Conservation (phyloP, 495 filamentous ascomycete species). For the Neurospora cerealis region DNA sequence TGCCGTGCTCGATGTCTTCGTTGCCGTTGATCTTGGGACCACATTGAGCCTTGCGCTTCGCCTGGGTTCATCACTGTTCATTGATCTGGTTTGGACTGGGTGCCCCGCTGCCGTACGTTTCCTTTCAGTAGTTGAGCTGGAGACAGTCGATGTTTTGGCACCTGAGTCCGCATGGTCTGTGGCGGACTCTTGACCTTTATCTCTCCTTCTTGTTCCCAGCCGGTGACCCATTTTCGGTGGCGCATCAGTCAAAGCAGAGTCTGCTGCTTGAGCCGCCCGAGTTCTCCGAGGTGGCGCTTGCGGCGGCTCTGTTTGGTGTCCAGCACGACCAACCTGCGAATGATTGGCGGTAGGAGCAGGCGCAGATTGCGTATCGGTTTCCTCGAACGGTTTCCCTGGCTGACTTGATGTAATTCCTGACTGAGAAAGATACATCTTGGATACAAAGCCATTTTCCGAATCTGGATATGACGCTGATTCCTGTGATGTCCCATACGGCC, state of each 20-base stretch:
- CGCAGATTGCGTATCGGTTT: constrained; percentile 31
- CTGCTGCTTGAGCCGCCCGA: constrained; percentile 47
- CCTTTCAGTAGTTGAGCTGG: constrained; percentile 41
- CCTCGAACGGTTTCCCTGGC: constrained; percentile 16
- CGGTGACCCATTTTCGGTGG: constrained; percentile 55
- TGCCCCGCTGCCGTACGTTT: constrained; percentile 85
- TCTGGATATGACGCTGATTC: not conserved
- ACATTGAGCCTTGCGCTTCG: constrained; percentile 64
- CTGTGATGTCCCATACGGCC: constrained; percentile 14
- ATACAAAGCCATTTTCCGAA: constrained; percentile 31
- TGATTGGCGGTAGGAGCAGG: constrained; percentile 17
- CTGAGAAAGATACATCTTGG: constrained; percentile 30
- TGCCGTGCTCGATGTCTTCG: constrained; percentile 46
- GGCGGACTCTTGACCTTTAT: constrained; percentile 23
- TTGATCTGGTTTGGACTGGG: constrained; percentile 49
- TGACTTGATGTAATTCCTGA: constrained; percentile 20
- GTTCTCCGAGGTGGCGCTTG: constrained; percentile 56
- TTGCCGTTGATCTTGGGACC: constrained; percentile 44
- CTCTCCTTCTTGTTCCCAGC: constrained; percentile 38
- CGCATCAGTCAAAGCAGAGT: constrained; percentile 44
- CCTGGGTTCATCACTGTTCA: constrained; percentile 53
- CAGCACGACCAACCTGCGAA: constrained; percentile 24
- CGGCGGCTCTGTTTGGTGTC: constrained; percentile 44
- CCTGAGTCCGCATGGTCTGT: constrained; percentile 13
- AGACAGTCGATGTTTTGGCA: constrained; percentile 13